These are phyloP conservation scores for Graphilbum fragrans DNA, from an alignment of 2,329 filamentous ascomycete species.

Conservation along the genomic window DNA sequence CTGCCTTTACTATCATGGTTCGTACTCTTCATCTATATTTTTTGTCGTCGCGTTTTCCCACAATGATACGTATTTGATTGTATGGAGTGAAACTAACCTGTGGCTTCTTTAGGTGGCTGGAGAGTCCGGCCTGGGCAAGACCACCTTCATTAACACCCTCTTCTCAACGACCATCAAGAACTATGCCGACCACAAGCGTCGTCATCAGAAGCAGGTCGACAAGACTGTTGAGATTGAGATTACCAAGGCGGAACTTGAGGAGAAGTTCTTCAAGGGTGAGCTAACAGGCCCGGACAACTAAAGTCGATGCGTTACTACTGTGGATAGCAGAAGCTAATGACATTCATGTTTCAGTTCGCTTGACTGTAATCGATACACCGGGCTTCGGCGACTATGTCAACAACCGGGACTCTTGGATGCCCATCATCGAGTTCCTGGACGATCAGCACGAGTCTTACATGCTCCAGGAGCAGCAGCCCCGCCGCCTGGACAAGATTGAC, in stretches of 20 bases:
- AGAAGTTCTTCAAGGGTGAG: constrained; percentile 99
- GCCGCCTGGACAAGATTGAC: constrained; percentile 96
- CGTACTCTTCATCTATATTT: no score
- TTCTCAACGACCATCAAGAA: constrained; percentile 99
- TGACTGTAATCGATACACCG: constrained; percentile 97
- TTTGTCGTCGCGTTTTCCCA: constrained; percentile 13
- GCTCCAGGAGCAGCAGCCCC: constrained; percentile 99
- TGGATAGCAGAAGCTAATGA: no score
- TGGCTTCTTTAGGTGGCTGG: constrained; percentile 74
- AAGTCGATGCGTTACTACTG: no score
- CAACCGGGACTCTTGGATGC: constrained; percentile 99
- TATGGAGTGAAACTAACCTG: background rate
- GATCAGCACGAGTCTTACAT: constrained; percentile 99
- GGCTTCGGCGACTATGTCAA: constrained; percentile 99
- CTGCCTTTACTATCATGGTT: constrained; percentile 99
- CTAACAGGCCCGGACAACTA: no score
- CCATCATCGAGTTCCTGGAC: constrained; percentile 99
- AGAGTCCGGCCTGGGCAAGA: constrained; percentile 97
- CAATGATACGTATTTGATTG: background rate
- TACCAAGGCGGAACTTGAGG: constrained; percentile 97
- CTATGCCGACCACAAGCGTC: constrained; percentile 98
- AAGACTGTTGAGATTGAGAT: constrained; percentile 99
- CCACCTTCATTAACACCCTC: constrained; percentile 99
- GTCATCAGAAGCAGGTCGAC: constrained; percentile 98
- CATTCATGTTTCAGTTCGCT: constrained; percentile 53